Conservation (phyloP, 768 basidiomycete genomes). For the Rhizopogon roseolus region DNA sequence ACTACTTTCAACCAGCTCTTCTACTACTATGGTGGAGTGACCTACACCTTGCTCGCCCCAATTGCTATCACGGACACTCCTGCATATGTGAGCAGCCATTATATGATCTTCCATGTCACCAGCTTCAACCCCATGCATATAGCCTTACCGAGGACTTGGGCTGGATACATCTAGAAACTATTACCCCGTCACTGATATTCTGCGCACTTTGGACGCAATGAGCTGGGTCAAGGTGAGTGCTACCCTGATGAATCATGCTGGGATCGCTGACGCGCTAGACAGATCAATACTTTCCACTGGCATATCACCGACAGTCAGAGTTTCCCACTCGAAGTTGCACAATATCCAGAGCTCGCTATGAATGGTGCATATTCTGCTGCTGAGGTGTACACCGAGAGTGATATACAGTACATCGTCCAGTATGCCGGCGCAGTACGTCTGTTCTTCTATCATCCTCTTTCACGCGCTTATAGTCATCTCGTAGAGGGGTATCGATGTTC, state of each 20-base stretch:
- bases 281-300: slow-evolving; percentile 82
- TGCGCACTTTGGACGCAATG: slow-evolving; percentile 49
- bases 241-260: not conserved
- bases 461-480: not conserved
- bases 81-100: slow-evolving; percentile 34
- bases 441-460: not conserved
- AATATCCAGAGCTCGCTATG: slow-evolving; percentile 52
- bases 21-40: slow-evolving; percentile 30
- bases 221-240: slow-evolving; percentile 40
- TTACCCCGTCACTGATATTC: slow-evolving; percentile 33
- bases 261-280: not conserved
- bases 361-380: slow-evolving; percentile 63
- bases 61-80: slow-evolving; percentile 40
- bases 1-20: slow-evolving; percentile 54
- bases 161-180: slow-evolving; percentile 45
- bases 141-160: slow-evolving; percentile 36
- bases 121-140: not conserved
- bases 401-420: slow-evolving; percentile 54
- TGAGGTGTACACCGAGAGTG: slow-evolving; percentile 47
- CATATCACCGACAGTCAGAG: slow-evolving; percentile 80
- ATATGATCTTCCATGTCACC: not conserved
- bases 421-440: slow-evolving; percentile 67
- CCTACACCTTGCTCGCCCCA: slow-evolving; percentile 37
- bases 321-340: slow-evolving; percentile 66
- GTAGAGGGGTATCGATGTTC: slow-evolving; percentile 69